These are phyloP conservation scores for Pestalotiopsis sp. DNA, from an alignment of 2,329 filamentous ascomycete species.

Conservation along the genomic window DNA sequence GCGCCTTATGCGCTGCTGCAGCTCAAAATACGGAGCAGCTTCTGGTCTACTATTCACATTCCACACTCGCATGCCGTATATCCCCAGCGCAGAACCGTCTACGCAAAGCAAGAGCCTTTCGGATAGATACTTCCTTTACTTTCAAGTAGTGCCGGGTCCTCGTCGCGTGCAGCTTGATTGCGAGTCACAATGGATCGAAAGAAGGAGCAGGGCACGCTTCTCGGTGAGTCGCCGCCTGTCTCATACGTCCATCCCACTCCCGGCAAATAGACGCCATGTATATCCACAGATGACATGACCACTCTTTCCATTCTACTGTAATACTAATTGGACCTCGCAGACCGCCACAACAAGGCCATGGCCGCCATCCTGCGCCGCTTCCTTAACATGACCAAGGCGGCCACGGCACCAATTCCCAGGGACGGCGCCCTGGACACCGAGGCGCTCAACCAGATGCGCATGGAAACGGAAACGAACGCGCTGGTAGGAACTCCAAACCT, in stretches of 20 bases:
- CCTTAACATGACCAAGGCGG: slow-evolving; percentile 42
- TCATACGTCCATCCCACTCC: background rate
- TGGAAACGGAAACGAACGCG: slow-evolving; percentile 40
- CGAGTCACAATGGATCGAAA: background rate
- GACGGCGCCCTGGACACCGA: slow-evolving; percentile 39
- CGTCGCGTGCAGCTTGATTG: too few relatives aligned
- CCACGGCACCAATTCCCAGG: slow-evolving; percentile 37
- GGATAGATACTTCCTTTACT: background rate
- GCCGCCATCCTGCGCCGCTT: slow-evolving; percentile 49
- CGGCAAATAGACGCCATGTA: background rate
- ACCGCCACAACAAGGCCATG: slow-evolving; percentile 47
- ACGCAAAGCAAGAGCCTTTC: too few relatives aligned
- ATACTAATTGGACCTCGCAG: slow-evolving; percentile 30
- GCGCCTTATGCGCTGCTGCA: too few relatives aligned
- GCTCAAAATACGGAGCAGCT: too few relatives aligned
- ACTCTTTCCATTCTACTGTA: too few relatives aligned
- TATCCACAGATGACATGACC: background rate
- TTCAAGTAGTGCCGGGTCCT: background rate
- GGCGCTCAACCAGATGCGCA: slow-evolving; percentile 40
- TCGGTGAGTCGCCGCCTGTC: background rate
- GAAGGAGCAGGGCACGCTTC: slow-evolving; percentile 4
- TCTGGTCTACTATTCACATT: too few relatives aligned
- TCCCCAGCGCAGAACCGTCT: too few relatives aligned
- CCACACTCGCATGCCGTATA: too few relatives aligned
- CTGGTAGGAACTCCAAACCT: slow-evolving; percentile 30